Evolutionary conservation across 805 yeast species (phyloP).

Genomic region (Priceomyces medius): DNA sequence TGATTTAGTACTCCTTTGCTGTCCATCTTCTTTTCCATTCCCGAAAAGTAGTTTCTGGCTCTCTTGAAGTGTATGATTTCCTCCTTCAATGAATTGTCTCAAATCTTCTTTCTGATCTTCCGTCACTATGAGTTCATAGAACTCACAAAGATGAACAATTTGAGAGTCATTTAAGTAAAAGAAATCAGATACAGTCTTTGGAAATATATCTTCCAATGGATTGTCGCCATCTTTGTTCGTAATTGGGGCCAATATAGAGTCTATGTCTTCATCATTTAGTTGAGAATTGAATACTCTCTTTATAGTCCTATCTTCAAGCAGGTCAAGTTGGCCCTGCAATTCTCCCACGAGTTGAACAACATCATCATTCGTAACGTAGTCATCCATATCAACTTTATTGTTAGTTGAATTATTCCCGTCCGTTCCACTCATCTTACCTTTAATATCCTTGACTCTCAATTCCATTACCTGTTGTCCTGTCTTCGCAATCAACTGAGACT

Average conservation of each 20-base stretch:
- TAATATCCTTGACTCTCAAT: constrained; percentile 59
- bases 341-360: constrained; percentile 85
- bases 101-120: constrained; percentile 51
- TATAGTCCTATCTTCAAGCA: constrained; percentile 72
- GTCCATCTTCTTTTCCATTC: neutral
- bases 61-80: constrained; percentile 7
- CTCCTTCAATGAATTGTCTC: constrained; percentile 11
- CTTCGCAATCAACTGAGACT: constrained; percentile 60
- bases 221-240: constrained; percentile 78
- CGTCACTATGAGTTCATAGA: constrained; percentile 77
- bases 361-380: constrained; percentile 78
- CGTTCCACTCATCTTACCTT: constrained; percentile 31
- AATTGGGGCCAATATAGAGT: constrained; percentile 55
- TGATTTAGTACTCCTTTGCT: constrained; percentile 9
- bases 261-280: constrained; percentile 38
- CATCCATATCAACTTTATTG: constrained; percentile 37
- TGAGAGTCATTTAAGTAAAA: constrained; percentile 42
- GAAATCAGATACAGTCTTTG: constrained; percentile 57
- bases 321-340: constrained; percentile 81
- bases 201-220: constrained; percentile 55
- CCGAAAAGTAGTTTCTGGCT: constrained; percentile 10
- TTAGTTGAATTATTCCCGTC: constrained; percentile 9
- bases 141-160: constrained; percentile 58
- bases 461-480: constrained; percentile 80
- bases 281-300: constrained; percentile 67